Percentiles rank a stretch among this genome's conserved stretches.
Evolutionary conservation across 73 alveolate species (phyloP).

Genomic region (Tetrahymena thermophila): DNA sequence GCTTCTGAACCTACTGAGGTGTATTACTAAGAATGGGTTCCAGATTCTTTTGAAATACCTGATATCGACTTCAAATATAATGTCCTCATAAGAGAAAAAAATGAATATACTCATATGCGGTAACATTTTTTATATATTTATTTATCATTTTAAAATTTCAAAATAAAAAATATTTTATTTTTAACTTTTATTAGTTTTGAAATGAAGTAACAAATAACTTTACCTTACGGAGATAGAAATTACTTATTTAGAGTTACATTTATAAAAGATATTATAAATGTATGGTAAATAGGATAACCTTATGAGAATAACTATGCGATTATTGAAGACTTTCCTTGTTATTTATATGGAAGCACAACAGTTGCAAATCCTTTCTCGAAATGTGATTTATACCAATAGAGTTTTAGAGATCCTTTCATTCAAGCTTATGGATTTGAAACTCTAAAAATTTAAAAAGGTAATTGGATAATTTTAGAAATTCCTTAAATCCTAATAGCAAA

Average conservation of each 20-base stretch:
- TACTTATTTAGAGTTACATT: not conserved
- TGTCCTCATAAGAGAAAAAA: not conserved
- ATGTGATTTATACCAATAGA: not conserved
- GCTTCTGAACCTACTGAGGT: not conserved
- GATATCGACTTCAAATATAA: not conserved
- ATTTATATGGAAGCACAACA: not conserved
- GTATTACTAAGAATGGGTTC: not conserved
- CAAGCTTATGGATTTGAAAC: not conserved
- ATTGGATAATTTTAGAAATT: not conserved
- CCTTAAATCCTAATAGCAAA: not conserved
- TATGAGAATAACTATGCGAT: not conserved
- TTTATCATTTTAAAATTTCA: not conserved
- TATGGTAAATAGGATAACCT: not conserved
- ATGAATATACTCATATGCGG: not conserved
- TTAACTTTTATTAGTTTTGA: not conserved
- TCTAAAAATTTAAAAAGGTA: not conserved
- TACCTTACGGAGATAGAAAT: not conserved
- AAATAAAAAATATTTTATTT: not conserved
- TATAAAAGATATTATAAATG: not conserved
- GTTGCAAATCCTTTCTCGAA: not conserved
- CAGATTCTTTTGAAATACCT: not conserved
- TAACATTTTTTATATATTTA: not conserved
- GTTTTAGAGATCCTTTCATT: not conserved
- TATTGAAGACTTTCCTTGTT: not conserved
- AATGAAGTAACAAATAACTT: not conserved